phyloP scores from a whole-genome alignment of 805 yeast species.

The Candida sanyiensis region DNA sequence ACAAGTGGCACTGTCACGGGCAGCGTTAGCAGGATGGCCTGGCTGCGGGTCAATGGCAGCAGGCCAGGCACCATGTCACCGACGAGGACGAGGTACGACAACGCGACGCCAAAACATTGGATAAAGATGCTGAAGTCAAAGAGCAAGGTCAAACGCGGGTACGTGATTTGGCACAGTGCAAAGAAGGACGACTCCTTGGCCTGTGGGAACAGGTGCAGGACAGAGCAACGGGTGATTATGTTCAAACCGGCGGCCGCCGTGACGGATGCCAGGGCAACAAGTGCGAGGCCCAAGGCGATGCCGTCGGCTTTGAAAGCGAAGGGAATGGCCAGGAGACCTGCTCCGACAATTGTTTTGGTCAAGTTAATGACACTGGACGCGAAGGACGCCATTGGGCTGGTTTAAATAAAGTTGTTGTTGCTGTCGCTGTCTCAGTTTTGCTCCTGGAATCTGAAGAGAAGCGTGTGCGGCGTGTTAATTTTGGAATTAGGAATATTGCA shows the following conservation, averaged over 20 bases:
- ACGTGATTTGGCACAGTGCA: constrained; percentile 62
- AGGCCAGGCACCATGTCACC: constrained; percentile 72
- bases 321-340: constrained; percentile 75
- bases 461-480: too few relatives aligned
- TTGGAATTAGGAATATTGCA: too few relatives aligned
- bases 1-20: constrained; percentile 58
- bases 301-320: constrained; percentile 68
- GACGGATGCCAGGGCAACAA: constrained; percentile 55
- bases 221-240: constrained; percentile 54
- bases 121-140: constrained; percentile 71
- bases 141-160: constrained; percentile 62
- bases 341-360: constrained; percentile 74
- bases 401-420: too few relatives aligned
- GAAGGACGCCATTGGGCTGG: constrained; percentile 19
- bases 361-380: constrained; percentile 59
- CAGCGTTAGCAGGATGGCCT: constrained; percentile 44
- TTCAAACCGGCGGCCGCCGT: constrained; percentile 66
- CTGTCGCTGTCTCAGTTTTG: too few relatives aligned
- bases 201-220: constrained; percentile 13
- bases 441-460: too few relatives aligned
- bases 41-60: constrained; percentile 34
- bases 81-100: constrained; percentile 64
- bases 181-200: constrained; percentile 57
- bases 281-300: constrained; percentile 46
- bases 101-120: constrained; percentile 76